phyloP scores from a whole-genome alignment of 139 green algal species.

The Chlorella ohadii region DNA sequence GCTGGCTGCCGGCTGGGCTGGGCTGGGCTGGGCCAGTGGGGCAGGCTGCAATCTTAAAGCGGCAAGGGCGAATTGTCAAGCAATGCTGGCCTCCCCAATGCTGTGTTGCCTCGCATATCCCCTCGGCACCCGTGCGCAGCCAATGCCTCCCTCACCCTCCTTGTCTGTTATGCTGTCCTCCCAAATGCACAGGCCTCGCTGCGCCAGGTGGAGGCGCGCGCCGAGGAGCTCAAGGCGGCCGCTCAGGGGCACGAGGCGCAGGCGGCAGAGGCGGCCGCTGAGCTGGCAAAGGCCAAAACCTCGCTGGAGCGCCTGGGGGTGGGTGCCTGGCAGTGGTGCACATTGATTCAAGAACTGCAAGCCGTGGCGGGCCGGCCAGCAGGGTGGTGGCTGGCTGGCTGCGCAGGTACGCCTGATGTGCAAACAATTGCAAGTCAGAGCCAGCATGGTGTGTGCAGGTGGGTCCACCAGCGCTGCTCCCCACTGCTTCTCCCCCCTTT shows the following conservation, averaged over 20 bases:
- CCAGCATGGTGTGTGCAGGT: too few species aligned
- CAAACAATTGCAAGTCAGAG: too few species aligned
- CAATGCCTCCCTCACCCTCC: too few species aligned
- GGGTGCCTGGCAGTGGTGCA: background rate
- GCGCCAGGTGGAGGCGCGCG: conserved; percentile 61
- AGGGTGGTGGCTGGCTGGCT: too few species aligned
- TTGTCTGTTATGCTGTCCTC: background rate
- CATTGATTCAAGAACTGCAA: too few species aligned
- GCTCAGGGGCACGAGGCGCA: conserved; percentile 49
- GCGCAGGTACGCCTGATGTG: too few species aligned
- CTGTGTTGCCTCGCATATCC: background rate
- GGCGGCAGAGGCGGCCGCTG: conserved; percentile 63
- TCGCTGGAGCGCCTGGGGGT: conserved; percentile 87
- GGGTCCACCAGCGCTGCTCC: background rate
- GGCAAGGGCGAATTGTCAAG: too few species aligned
- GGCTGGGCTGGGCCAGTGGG: too few species aligned
- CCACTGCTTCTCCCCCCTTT: background rate
- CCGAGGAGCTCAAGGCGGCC: conserved; percentile 69
- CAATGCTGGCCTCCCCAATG: too few species aligned
- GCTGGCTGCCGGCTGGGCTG: background rate
- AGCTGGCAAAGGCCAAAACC: conserved; percentile 81
- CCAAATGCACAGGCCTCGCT: conserved; percentile 23
- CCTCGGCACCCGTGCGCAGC: background rate
- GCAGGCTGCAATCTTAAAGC: too few species aligned
- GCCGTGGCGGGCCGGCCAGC: too few species aligned